Base-by-base conservation (phyloP, 768 basidiomycete species). In the Lanmaoa pseudosensibilis region DNA sequence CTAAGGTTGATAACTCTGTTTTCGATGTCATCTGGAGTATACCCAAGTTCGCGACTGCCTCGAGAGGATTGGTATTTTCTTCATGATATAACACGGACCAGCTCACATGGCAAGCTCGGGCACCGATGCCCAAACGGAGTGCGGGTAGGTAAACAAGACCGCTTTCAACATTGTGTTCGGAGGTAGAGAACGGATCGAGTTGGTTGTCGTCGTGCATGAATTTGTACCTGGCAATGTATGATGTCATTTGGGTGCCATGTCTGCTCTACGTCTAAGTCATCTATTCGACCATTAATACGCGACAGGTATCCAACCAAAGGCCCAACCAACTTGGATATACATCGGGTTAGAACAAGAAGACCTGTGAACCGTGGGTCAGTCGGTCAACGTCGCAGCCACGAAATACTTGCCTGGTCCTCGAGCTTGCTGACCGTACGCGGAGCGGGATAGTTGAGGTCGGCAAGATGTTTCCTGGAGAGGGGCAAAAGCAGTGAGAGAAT, bases 391-490 rank as follows among this genome's bases (percentile, higher is more conserved):
- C 5, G n/a, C 9, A n/a, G 16, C 2, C 5, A 27, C 9, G 1
- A 33, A 32, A 12, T 0, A 57, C 62, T 39, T 69, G 88, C 91
- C 82, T 92, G 84, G 71, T 98, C 95, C 52, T 82, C 87, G 46
- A 95, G 83, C 78, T 98, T 99, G 83, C 90, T 94, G 75, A 97
- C 81, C 8, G 92, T 85, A 60, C 90, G 84, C 6, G 97, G 93
- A 27, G 86, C 84, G 41, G 92, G 88, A 77, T 93, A 97, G 62
- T 84, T 86, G 68, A 99, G 84, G 51, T 88, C 90, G 30, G 84
- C 87, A 21, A 99, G 83, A 70, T 96, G 87, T 81, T 90, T 93
- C 80, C 92, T 94, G 59, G 16, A 32, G 10, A 30, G 33, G 2
- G 44, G 23, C 9, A 47, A 47, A 18, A 45, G 27, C 3, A 13